Base-by-base conservation (phyloP, 352 stramenopile genomes). In the Phytophthora aleatoria region DNA sequence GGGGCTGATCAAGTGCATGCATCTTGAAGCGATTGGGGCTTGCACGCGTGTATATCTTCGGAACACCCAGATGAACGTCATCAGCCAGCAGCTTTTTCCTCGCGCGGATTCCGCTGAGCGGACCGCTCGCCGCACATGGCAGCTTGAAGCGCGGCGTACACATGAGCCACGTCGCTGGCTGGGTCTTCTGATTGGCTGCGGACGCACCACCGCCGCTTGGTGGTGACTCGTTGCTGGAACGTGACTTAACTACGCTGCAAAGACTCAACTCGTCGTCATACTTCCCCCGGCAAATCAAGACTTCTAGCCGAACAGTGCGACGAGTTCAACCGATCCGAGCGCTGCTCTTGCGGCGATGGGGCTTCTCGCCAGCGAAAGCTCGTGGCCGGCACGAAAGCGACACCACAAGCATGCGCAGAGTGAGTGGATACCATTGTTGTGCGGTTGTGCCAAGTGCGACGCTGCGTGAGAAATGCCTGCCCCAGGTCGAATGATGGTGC, bases 21-120 rank as follows among this genome's bases (percentile, higher is more conserved):
- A 39, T 39, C 50, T 57, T 30, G 50, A 27, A 57, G 61, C n/a
- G 61, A 30, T 64, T 69, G 7, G 53, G 61, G 61, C 45, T 69
- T 57, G 44, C 60, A 51, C 57, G 35, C 12, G n/a, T 41, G 12
- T n/a, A 67, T 36, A 61, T 52, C 52, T 10, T 67, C 53, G 38
- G 53, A 63, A 61, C 39, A 44, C 30, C 16, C 35, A 28, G 3
- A 1, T 26, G 38, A 35, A 24, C 31, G 35, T 59, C 47, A 69
- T 47, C 62, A 59, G 28, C 45, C 54, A 62, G 51, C 44, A 67
- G 60, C 47, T 56, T 64, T 65, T 63, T 65, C 39, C 60, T 15
- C 31, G 9, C 27, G 16, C 60, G 28, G 39, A 41, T 53, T 50
- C 48, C 13, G 16, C 16, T 20, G 16, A 20, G 16, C 16, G 16